Percentiles rank a stretch among this genome's conserved stretches.
phyloP scores from a whole-genome alignment of 805 yeast genomes.

The Blastobotrys parvus region DNA sequence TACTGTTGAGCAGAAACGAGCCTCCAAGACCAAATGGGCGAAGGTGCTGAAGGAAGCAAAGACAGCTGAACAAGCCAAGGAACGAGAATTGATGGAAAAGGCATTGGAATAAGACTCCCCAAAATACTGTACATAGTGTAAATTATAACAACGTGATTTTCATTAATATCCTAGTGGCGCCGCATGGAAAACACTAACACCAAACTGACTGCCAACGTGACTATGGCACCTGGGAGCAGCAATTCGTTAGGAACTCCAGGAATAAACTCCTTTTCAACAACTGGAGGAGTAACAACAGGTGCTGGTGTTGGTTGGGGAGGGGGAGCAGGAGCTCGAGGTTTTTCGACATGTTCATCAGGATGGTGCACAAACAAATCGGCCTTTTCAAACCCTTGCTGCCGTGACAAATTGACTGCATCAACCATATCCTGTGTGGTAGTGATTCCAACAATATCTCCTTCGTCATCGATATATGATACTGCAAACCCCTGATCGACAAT shows the following conservation, averaged over 20 bases:
- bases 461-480: conserved; percentile 74
- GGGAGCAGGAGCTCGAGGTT: conserved; percentile 6
- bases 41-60: conserved; percentile 41
- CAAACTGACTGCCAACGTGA: conserved; percentile 51
- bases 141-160: no score
- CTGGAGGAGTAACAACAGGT: conserved; percentile 5
- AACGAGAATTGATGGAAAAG: conserved; percentile 20
- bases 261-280: conserved; percentile 23
- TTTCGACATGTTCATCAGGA: conserved; percentile 39
- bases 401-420: conserved; percentile 61
- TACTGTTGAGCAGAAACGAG: conserved; percentile 39
- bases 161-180: conserved; percentile 20
- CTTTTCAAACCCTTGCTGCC: conserved; percentile 42
- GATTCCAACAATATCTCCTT: conserved; percentile 70
- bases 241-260: conserved; percentile 54
- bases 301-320: conserved; percentile 1
- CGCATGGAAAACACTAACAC: conserved; percentile 48
- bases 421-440: conserved; percentile 64
- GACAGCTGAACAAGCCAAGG: conserved; percentile 23
- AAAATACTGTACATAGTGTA: not conserved
- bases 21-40: conserved; percentile 38
- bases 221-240: conserved; percentile 55
- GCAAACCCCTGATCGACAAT: conserved; percentile 39
- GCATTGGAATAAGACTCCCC: conserved; percentile 16
- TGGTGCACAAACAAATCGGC: conserved; percentile 70